Evolutionary conservation across 108 stramenopile genomes (phyloP).

Genomic region (Skeletonema menzelii): DNA sequence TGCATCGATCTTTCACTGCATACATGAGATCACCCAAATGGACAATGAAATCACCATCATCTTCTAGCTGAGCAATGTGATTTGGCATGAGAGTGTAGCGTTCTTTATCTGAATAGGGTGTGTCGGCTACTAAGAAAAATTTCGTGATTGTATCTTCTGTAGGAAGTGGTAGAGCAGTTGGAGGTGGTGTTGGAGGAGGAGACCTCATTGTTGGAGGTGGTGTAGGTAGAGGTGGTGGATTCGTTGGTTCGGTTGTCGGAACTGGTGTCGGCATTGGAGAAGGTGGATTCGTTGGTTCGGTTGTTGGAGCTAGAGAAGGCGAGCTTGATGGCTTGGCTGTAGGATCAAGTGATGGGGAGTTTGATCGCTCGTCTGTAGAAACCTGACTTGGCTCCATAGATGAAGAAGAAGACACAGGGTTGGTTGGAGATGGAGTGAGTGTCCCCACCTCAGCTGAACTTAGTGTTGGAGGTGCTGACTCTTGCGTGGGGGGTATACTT

Average conservation of each 20-base stretch:
- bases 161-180: not conserved
- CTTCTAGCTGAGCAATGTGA: conserved; percentile 43
- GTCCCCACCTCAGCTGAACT: not conserved
- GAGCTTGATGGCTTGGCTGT: not conserved
- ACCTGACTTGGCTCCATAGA: not conserved
- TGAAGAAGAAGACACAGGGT: not conserved
- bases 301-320: not conserved
- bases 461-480: not conserved
- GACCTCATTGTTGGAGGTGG: not conserved
- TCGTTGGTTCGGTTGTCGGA: not conserved
- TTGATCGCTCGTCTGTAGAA: not conserved
- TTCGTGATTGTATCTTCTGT: conserved; percentile 17
- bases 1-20: not conserved
- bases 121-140: conserved; percentile 51
- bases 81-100: conserved; percentile 42
- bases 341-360: not conserved
- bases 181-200: not conserved
- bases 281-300: not conserved
- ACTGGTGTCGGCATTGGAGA: not conserved
- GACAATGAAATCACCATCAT: conserved; percentile 68
- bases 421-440: not conserved
- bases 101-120: conserved; percentile 46
- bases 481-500: not conserved
- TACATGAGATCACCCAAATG: conserved; percentile 70
- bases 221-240: not conserved